phyloP scores from a whole-genome alignment of 257 asterid species.

The Coffea canephora region DNA sequence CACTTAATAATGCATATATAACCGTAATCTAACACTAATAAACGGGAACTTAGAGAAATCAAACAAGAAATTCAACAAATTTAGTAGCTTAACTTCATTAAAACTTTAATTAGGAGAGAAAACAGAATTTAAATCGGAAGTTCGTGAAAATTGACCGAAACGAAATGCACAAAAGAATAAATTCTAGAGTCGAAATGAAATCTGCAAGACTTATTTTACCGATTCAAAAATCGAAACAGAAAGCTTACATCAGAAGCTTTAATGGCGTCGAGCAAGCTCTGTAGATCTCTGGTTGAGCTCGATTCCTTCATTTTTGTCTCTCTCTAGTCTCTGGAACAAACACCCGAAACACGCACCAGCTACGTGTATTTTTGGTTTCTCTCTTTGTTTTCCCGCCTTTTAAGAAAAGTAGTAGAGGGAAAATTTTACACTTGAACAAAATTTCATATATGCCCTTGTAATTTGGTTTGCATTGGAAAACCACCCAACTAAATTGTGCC shows the following conservation, averaged over 20 bases:
- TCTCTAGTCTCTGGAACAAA: background rate
- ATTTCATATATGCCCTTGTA: no score
- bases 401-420: background rate
- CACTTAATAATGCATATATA: background rate
- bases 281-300: conserved; percentile 39
- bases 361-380: conserved; percentile 1
- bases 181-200: background rate
- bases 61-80: background rate
- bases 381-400: conserved; percentile 46
- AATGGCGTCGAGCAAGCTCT: conserved; percentile 56
- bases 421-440: no score
- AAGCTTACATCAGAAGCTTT: conserved; percentile 66
- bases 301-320: conserved; percentile 42
- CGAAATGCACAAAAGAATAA: background rate
- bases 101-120: background rate
- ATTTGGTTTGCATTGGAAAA: no score
- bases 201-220: background rate
- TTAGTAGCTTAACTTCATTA: background rate
- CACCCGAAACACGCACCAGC: conserved; percentile 1
- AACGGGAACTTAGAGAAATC: background rate
- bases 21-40: background rate
- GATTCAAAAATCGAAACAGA: conserved; percentile 9
- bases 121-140: conserved; percentile 10
- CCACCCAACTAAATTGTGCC: no score
- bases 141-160: background rate